A percentile compares a stretch with the other conserved stretches of the same genome.
phyloP scores from a whole-genome alignment of 2,329 filamentous ascomycete genomes.

The Apiospora aurea region DNA sequence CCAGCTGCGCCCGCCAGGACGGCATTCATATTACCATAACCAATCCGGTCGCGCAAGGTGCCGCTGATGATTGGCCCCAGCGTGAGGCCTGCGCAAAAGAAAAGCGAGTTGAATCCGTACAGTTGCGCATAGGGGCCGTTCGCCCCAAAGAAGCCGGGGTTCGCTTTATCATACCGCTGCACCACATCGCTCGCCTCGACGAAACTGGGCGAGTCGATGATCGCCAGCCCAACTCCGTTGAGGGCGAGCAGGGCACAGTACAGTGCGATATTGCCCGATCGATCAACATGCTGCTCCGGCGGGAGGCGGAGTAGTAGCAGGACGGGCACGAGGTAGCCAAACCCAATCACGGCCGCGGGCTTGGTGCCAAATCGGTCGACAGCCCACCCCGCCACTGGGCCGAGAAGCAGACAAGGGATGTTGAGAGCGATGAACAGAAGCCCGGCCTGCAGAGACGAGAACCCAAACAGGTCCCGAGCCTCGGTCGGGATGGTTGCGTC shows the following conservation, averaged over 20 bases:
- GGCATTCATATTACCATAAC: slow-evolving; percentile 65
- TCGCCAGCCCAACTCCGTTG: slow-evolving; percentile 60
- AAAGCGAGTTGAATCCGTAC: slow-evolving; percentile 69
- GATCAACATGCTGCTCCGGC: slow-evolving; percentile 49
- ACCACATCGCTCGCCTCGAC: slow-evolving; percentile 65
- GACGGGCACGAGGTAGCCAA: slow-evolving; percentile 64
- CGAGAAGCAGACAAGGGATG: slow-evolving; percentile 45
- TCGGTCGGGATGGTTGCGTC: slow-evolving; percentile 49
- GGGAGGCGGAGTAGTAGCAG: slow-evolving; percentile 66
- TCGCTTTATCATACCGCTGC: slow-evolving; percentile 61
- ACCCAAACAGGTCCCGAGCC: slow-evolving; percentile 45
- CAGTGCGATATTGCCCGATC: slow-evolving; percentile 32
- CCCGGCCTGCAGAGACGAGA: slow-evolving; percentile 45
- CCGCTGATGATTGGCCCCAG: slow-evolving; percentile 66
- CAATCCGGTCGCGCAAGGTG: slow-evolving; percentile 55
- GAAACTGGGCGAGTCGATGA: slow-evolving; percentile 60
- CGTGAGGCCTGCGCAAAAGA: slow-evolving; percentile 65
- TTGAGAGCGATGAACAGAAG: slow-evolving; percentile 47
- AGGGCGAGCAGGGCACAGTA: slow-evolving; percentile 41
- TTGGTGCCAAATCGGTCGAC: slow-evolving; percentile 48
- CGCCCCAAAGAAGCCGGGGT: slow-evolving; percentile 60
- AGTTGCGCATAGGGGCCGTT: slow-evolving; percentile 69
- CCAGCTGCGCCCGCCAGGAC: slow-evolving; percentile 54
- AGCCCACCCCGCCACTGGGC: slow-evolving; percentile 43
- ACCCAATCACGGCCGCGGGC: slow-evolving; percentile 41